Base-by-base conservation (phyloP, 192 early-diverging fungal genomes). In the Rhizophagus sp. region DNA sequence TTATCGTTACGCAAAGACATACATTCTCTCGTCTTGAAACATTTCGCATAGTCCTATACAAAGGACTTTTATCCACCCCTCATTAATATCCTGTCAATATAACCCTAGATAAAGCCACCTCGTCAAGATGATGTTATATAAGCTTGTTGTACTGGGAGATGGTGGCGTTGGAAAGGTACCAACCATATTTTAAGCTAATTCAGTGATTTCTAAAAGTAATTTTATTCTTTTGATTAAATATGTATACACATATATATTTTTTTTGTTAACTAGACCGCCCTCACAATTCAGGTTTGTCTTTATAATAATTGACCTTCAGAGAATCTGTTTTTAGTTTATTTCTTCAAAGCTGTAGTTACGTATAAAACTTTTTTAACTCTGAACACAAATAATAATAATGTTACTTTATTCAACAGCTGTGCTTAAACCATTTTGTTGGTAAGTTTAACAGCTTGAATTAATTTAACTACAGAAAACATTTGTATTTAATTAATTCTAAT, bases 371-470 rank as follows among this genome's bases (percentile, higher is more conserved):
- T 79, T 34, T 69, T 73, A 25, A 63, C 66, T 61, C 6, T 33
- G 25, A 12, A 13, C 17, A 33, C 27, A 17, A 67, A 17, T 67
- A 33, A 33, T 11, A 33, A 30, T 33, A 33, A 33, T 67, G 30
- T 25, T 19, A 34, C 33, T 27, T 33, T 33, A 17, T 33, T 33
- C 33, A 33, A 11, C 76, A 85, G 83, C 68, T 88, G 6, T 87
- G 83, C 74, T 57, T 85, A 27, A 84, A 85, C 77, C 87, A 84
- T 65, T 88, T 88, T 83, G 85, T 85, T 75, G 84, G 83, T 88
- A 82, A 78, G 83, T 75, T 67, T 69, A 80, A 33, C 27, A 30
- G n/a, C 11, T 30, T 64, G 12, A 22, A 25, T 44, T 17, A n/a
- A 15, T 17, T 13, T 44, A 19, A n/a, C 4, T 66, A 44, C 39